Evolutionary conservation across 1,284 basidiomycete species (phyloP).

Genomic region (Cystobasidium sp.): DNA sequence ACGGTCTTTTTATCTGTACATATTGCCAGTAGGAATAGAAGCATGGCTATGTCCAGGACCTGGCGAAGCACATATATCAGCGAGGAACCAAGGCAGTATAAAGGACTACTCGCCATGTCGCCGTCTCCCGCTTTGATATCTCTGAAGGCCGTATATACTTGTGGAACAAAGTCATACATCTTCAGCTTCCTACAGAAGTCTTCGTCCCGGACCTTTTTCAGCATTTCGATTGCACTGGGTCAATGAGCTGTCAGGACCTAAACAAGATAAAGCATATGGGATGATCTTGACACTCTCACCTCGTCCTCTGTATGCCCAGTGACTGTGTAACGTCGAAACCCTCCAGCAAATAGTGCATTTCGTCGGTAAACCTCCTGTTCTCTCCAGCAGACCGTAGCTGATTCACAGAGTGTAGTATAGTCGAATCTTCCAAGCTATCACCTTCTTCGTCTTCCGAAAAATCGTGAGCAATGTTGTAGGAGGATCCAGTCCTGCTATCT

Average conservation of each 20-base stretch:
- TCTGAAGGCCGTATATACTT: conserved; percentile 18
- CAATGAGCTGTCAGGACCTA: not conserved
- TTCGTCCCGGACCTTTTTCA: conserved; percentile 13
- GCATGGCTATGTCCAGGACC: conserved; percentile 14
- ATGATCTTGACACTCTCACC: not conserved
- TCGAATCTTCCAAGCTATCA: not conserved
- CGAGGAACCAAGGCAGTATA: not conserved
- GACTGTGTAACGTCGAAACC: not conserved
- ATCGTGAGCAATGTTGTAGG: not conserved
- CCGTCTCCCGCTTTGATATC: conserved; percentile 18
- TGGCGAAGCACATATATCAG: not conserved
- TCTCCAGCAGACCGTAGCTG: conserved; percentile 37
- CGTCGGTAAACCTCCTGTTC: conserved; percentile 24
- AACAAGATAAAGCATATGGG: not conserved
- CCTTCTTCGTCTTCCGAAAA: conserved; percentile 2
- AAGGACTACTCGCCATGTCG: conserved; percentile 10
- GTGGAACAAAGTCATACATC: conserved; percentile 11
- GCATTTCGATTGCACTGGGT: conserved; percentile 29
- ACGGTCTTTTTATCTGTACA: not conserved
- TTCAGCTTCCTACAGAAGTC: conserved; percentile 27
- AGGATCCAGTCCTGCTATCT: not conserved
- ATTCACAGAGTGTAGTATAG: conserved; percentile 4
- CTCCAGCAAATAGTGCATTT: conserved; percentile 30
- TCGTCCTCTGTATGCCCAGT: conserved; percentile 19
- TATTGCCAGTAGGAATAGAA: not conserved